phyloP scores from a whole-genome alignment of 2,329 filamentous ascomycete species.

The Hortaea werneckii region DNA sequence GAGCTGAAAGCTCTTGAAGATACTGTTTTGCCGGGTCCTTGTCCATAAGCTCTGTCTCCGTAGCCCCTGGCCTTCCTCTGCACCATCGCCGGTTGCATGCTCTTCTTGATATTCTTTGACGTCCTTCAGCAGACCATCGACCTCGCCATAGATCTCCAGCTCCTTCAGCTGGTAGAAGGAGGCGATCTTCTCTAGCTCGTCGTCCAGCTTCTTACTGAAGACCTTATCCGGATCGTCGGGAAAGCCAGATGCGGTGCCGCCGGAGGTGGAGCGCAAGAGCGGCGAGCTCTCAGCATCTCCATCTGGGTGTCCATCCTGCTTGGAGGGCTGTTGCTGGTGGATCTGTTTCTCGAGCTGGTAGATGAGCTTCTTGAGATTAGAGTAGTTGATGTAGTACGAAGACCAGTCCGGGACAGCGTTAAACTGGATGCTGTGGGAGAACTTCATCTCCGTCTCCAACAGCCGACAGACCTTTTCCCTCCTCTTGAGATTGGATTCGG shows the following conservation, averaged over 20 bases:
- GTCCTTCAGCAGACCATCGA: constrained; percentile 66
- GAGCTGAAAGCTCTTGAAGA: constrained; percentile 43
- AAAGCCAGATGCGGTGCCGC: constrained; percentile 18
- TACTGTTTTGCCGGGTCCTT: constrained; percentile 32
- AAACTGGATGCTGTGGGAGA: constrained; percentile 98
- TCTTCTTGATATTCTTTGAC: constrained; percentile 58
- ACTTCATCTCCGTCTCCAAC: constrained; percentile 67
- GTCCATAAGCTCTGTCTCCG: constrained; percentile 24
- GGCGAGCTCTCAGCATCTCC: constrained; percentile 76
- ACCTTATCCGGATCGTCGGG: constrained; percentile 65
- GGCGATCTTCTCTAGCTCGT: constrained; percentile 87
- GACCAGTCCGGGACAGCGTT: constrained; percentile 99
- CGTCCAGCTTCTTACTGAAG: constrained; percentile 71
- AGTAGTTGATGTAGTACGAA: constrained; percentile 94
- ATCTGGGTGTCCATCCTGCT: constrained; percentile 14
- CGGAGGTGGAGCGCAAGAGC: constrained; percentile 44
- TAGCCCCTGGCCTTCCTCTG: constrained; percentile 17
- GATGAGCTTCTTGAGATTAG: constrained; percentile 97
- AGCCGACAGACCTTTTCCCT: constrained; percentile 58
- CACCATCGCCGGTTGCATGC: constrained; percentile 20
- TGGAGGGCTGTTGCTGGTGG: neutral
- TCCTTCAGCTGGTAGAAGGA: constrained; percentile 88
- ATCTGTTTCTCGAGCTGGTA: constrained; percentile 81
- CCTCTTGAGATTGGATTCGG: constrained; percentile 11
- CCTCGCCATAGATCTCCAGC: constrained; percentile 71